Conservation (phyloP, 495 filamentous ascomycete genomes). For the Annulohypoxylon bovei region DNA sequence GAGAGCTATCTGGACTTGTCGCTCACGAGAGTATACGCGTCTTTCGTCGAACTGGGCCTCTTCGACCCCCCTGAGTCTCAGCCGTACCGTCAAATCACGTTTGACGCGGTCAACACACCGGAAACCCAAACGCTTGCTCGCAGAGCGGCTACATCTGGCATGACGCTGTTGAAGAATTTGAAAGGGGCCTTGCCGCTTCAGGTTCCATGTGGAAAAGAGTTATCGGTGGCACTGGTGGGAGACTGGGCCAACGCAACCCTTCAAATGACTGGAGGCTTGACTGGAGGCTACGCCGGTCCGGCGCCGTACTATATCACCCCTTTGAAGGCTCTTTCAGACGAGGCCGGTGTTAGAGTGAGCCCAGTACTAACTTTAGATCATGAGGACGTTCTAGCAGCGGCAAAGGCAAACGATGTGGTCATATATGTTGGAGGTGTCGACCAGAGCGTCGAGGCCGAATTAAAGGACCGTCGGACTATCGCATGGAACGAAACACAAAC, state of each 20-base stretch:
- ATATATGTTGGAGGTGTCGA: background rate
- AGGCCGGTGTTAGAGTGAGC: background rate
- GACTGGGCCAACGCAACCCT: background rate
- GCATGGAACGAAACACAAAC: background rate
- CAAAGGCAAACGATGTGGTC: constrained; percentile 3
- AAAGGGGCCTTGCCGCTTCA: background rate
- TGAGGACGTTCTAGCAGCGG: background rate
- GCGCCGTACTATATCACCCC: background rate
- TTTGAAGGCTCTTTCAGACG: background rate
- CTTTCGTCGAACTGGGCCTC: background rate
- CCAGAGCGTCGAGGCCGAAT: background rate
- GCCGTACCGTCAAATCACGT: background rate
- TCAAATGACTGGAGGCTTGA: background rate
- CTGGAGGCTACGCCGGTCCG: background rate
- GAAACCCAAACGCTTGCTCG: background rate
- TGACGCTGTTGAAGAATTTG: background rate
- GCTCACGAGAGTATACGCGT: background rate
- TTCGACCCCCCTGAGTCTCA: background rate
- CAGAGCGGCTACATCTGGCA: background rate
- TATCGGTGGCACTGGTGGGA: background rate
- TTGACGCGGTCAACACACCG: background rate
- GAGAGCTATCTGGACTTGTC: background rate
- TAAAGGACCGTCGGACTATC: background rate
- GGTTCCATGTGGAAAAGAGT: background rate
- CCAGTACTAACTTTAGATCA: background rate